Base-by-base conservation (phyloP, 352 stramenopile species). In the Pythium phragmitis region DNA sequence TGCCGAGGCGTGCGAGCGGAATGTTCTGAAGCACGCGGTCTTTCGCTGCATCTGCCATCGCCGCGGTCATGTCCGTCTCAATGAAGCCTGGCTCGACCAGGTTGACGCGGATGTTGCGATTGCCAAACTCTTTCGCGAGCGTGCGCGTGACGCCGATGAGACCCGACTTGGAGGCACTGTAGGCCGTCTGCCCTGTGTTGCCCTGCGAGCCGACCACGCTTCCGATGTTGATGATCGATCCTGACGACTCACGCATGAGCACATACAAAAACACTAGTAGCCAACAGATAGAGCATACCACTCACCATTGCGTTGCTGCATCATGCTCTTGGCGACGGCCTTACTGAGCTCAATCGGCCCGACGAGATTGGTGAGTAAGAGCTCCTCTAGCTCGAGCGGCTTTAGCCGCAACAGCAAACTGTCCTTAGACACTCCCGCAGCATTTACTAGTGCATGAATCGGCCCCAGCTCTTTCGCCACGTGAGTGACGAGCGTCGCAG, bases 1-100 rank as follows among this genome's bases (percentile, higher is more conserved):
- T 48, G 2, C 88, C 88, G 23, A 95, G 74, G 6, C 88, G 74
- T 46, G 61, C 77, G 39, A 96, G 72, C 21, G 80, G 58, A 46
- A 91, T 84, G 50, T 73, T 85, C 7, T 64, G 49, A 12, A 89
- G 61, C 8, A 86, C 72, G 4, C 72, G 74, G 0, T 84, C 72
- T 36, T 70, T 73, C n/a, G 82, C 79, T 26, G 71, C 68, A 4
- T 83, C 72, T 0, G 69, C 60, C 83, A 94, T 87, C 0, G 69
- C 47, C 7, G 73, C 70, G 6, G 85, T 95, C 87, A 96, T 96
- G 60, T 91, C 81, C 0, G 88, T 96, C 12, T 67, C 59, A 46
- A 96, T 88, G 70, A 91, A 96, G 11, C 88, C 88, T 1, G 88
- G 88, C 65, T 94, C 88, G 2, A 96, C 84, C 14, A 96, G 68